Evolutionary conservation across 2,329 filamentous ascomycete genomes (phyloP).

Genomic region (Cladosporium sp.): DNA sequence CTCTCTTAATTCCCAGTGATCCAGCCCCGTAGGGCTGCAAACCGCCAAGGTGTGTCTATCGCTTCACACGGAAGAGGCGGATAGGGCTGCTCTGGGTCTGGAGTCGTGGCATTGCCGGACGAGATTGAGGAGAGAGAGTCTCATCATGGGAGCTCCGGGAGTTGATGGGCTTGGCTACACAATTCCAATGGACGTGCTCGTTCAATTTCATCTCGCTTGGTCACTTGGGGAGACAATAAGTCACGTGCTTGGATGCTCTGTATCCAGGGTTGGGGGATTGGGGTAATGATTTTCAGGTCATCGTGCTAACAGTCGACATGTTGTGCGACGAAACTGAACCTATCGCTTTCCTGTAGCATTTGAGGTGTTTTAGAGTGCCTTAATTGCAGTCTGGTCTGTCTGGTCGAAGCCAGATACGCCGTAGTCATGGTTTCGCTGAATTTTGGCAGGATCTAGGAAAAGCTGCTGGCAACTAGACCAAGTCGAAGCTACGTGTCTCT

Average conservation of each 20-base stretch:
- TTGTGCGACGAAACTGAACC: too few relatives aligned
- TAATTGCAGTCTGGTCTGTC: not conserved
- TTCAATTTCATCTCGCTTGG: too few relatives aligned
- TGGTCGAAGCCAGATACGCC: not conserved
- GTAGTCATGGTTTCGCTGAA: not conserved
- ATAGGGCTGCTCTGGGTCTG: not conserved
- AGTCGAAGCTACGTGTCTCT: not conserved
- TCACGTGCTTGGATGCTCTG: too few relatives aligned
- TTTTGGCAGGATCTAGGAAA: not conserved
- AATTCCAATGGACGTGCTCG: not conserved
- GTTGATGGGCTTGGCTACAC: not conserved
- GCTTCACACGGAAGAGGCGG: not conserved
- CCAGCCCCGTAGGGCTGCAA: not conserved
- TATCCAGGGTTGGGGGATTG: not conserved
- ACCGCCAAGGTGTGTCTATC: not conserved
- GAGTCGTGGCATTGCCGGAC: too few relatives aligned
- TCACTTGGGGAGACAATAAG: too few relatives aligned
- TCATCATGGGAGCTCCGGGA: not conserved
- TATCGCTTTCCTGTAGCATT: too few relatives aligned
- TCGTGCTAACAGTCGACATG: too few relatives aligned
- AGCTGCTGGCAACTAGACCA: not conserved
- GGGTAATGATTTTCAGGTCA: not conserved
- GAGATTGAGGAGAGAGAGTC: not conserved
- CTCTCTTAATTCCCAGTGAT: not conserved
- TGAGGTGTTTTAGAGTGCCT: too few relatives aligned